Base-by-base conservation (phyloP, 371 early-diverging fungal genomes). In the Syncephalastrum contaminatum region DNA sequence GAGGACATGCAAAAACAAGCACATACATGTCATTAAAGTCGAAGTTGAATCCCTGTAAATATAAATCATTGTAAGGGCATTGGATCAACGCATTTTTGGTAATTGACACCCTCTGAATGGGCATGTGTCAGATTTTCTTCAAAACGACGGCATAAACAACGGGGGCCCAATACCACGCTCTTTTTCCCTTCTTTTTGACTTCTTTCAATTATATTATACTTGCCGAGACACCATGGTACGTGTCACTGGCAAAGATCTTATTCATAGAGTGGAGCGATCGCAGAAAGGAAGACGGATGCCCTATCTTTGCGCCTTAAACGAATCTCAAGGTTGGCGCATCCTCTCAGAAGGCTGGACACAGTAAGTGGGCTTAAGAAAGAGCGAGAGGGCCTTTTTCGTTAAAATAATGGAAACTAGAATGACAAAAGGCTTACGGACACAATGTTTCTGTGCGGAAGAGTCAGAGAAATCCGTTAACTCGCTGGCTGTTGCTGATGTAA, bases 401-500 rank as follows among this genome's bases (percentile, higher is more conserved):
- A n/a, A 25, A 25, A 4, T 4, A 25, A 25, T 25, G 25, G 25
- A 25, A 30, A 5, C 36, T 8, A 72, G 73, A 40, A 22, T 52
- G 18, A 51, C 43, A 21, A 70, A 63, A 45, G 67, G 60, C 12
- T 25, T 76, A 30, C 53, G 64, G 4, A 66, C 70, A 3, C 51
- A 68, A 24, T 45, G 53, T 12, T 60, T 50, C 21, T 44, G 61
- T 19, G 25, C 71, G 8, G 53, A 48, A 20, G 20, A 52, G 7
- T 30, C 51, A 16, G 65, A 67, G 19, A 46, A 51, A 15, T 68
- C 68, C 36, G 48, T 70, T 21, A 76, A 72, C 1, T 66, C 62
- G 1, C 49, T 72, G 39, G 58, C 75, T 39, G n/a, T 66, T 6
- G 58, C 70, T 3, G 66, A 66, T 6, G 68, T 67, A 73, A 30